phyloP scores from a whole-genome alignment of 225 moss, liverwort and hornwort genomes.

The Ulota crispa region DNA sequence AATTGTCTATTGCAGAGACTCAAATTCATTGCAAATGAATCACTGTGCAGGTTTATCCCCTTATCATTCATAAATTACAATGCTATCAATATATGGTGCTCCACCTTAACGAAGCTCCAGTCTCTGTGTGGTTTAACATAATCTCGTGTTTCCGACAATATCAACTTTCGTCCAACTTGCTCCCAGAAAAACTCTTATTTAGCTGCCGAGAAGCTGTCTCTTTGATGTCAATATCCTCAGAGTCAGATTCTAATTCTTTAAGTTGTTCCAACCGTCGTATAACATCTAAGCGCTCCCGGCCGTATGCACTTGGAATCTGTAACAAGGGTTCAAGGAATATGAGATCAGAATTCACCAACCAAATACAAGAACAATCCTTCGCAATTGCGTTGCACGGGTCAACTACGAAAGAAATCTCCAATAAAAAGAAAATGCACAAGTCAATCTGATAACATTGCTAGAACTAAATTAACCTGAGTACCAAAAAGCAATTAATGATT shows the following conservation, averaged over 20 bases:
- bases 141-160: neutral
- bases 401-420: neutral
- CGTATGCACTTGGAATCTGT: slow-evolving; percentile 66
- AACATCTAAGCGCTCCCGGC: slow-evolving; percentile 60
- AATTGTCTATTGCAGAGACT: neutral
- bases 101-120: slow-evolving; percentile 12
- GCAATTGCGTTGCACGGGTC: neutral
- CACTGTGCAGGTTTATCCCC: neutral
- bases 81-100: slow-evolving; percentile 1
- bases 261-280: slow-evolving; percentile 59
- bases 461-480: neutral
- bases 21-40: slow-evolving; percentile 5
- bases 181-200: slow-evolving; percentile 21
- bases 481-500: neutral
- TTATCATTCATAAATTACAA: slow-evolving; percentile 9
- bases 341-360: neutral
- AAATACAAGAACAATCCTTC: neutral
- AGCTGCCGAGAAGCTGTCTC: slow-evolving; percentile 30
- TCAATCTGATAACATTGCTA: neutral
- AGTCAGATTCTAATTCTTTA: slow-evolving; percentile 48
- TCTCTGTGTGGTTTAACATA: slow-evolving; percentile 6
- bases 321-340: slow-evolving; percentile 4
- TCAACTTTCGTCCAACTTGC: slow-evolving; percentile 30
- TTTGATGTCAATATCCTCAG: slow-evolving; percentile 7
- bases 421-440: neutral